Evolutionary conservation across 352 stramenopile genomes (phyloP), one percentile per base, ranked within the genome.

Genomic region (Phytophthora melonis): DNA sequence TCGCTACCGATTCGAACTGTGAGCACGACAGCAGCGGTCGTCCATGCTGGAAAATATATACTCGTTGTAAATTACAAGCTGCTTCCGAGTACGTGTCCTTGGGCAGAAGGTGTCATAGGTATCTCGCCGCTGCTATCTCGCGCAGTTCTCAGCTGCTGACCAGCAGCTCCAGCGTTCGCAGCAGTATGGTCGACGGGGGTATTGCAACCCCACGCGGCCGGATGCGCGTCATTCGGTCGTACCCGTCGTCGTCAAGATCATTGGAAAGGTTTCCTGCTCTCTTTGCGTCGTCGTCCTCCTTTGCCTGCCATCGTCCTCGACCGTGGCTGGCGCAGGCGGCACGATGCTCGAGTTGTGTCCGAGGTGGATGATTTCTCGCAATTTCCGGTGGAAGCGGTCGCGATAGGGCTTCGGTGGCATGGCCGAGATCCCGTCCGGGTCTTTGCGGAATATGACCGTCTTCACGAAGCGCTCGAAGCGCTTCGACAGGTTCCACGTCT

Each of bases 401-500:
- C 83, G 72, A 58, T 97, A 97, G 9, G 81, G 63, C 43, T 84
- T 86, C 0, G 90, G 89, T 1, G 83, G 74, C 75, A 97, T 89
- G 18, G 87, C 89, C 10, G 86, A 94, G 63, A 97, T 89, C n/a
- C 90, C 90, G 34, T 87, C 74, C 6, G 78, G 69, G 70, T 95
- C 87, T 63, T 92, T 91, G 10, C 79, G 77, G 34, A 94, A 63
- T 0, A 97, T 50, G 16, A 87, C 58, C 2, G 78, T 84, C 66
- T 96, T 96, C 43, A 94, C 47, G 30, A 95, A 93, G 10, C 87
- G 77, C 68, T 97, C 90, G 7, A 94, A 41, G 13, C 86, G 75
- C 61, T 97, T 97, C 1, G 77, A 67, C 59, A 79, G 72, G 21
- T 77, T 96, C 87, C 88, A 97, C 23, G 83, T 91, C 72, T 97